A percentile compares a stretch with the other conserved stretches of the same genome.
Evolutionary conservation across 2,329 filamentous ascomycete genomes (phyloP).

Genomic region (Fusarium sp.): DNA sequence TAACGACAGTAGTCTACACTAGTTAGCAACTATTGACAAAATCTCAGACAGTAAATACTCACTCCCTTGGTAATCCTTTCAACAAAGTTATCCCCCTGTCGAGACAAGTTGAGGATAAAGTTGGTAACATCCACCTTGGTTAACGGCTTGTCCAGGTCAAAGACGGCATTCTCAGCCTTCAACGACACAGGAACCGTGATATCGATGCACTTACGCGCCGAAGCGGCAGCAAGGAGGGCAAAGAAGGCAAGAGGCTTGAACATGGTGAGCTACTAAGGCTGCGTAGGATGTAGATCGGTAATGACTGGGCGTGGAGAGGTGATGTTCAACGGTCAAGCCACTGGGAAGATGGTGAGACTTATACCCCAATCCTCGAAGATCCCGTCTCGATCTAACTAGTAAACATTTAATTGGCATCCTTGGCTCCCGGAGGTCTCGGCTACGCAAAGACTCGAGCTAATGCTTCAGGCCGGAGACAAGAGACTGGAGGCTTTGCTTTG

Average conservation of each 20-base stretch:
- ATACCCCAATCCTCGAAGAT: slow-evolving; percentile 4
- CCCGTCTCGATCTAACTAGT: background rate
- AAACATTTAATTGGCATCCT: slow-evolving; percentile 4
- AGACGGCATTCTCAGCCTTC: slow-evolving; percentile 64
- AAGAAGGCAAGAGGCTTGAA: slow-evolving; percentile 38
- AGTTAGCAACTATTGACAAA: slow-evolving; percentile 3
- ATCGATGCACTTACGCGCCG: slow-evolving; percentile 57
- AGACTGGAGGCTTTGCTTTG: background rate
- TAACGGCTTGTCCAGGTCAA: slow-evolving; percentile 59
- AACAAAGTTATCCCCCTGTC: slow-evolving; percentile 63
- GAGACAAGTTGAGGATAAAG: slow-evolving; percentile 63
- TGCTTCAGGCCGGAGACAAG: background rate
- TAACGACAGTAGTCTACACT: slow-evolving; percentile 59
- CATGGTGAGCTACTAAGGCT: slow-evolving; percentile 28
- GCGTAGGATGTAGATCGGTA: background rate
- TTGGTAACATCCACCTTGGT: slow-evolving; percentile 68
- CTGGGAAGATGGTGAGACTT: slow-evolving; percentile 16
- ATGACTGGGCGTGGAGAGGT: slow-evolving; percentile 9
- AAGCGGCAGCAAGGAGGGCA: slow-evolving; percentile 40
- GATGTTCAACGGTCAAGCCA: slow-evolving; percentile 12
- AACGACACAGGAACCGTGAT: slow-evolving; percentile 68
- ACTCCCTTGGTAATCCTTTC: slow-evolving; percentile 57
- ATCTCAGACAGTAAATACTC: slow-evolving; percentile 23
- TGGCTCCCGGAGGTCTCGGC: background rate
- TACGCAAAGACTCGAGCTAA: slow-evolving; percentile 3